These are phyloP conservation scores for Talaromyces piceae DNA, from an alignment of 2,329 filamentous ascomycete species.

Conservation along the genomic window DNA sequence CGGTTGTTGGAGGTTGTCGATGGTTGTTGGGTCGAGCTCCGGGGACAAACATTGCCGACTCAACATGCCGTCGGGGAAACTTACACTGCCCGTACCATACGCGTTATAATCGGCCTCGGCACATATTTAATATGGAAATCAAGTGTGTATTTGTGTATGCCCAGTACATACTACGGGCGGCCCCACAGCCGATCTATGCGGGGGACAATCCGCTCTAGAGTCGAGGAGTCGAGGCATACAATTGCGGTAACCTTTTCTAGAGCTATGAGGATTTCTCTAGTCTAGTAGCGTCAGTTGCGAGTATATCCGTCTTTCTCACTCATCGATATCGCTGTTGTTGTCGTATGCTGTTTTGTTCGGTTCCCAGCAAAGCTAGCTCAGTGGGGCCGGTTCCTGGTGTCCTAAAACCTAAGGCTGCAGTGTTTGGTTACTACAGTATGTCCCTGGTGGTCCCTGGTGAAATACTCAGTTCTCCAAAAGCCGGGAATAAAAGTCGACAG, in stretches of 20 bases:
- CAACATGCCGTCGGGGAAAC: constrained; percentile 1
- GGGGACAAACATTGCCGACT: background rate
- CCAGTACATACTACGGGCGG: background rate
- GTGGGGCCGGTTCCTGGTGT: background rate
- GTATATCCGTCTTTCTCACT: background rate
- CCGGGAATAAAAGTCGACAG: background rate
- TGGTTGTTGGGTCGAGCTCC: no score
- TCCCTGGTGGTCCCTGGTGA: no score
- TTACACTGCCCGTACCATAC: constrained; percentile 23
- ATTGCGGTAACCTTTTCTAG: background rate
- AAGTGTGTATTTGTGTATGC: background rate
- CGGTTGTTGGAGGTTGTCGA: no score
- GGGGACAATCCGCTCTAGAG: background rate
- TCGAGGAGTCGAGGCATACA: background rate
- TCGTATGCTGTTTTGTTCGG: background rate
- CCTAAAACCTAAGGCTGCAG: background rate
- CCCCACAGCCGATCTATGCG: background rate
- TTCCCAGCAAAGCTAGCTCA: background rate
- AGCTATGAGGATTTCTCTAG: background rate
- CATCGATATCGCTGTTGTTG: background rate
- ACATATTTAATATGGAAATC: no score
- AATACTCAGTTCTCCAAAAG: background rate
- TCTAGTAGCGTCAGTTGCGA: background rate
- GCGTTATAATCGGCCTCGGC: background rate
- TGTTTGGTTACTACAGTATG: no score